Percentiles rank a stretch among this genome's conserved stretches.
These are phyloP conservation scores for Scedosporium minutisporum DNA, from an alignment of 2,329 filamentous ascomycete species.

Conservation along the genomic window DNA sequence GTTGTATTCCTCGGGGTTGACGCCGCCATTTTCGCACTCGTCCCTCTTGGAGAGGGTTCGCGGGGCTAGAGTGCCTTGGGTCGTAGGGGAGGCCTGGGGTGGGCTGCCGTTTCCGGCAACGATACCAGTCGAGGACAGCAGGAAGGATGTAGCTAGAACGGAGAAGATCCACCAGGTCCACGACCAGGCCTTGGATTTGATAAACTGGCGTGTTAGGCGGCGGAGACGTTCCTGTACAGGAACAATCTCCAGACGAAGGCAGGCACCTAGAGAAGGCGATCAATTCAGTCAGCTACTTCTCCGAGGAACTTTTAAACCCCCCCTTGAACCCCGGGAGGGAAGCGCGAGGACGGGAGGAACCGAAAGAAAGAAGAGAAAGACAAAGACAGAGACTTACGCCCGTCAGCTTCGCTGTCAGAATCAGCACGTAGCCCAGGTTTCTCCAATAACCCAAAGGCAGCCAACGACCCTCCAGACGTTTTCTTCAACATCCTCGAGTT, in stretches of 20 bases:
- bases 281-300: neutral
- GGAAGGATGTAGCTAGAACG: constrained; percentile 26
- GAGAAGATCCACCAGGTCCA: constrained; percentile 33
- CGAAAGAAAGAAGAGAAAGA: neutral
- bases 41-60: constrained; percentile 1
- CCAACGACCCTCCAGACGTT: neutral
- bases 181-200: constrained; percentile 23
- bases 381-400: neutral
- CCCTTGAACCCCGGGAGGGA: no score
- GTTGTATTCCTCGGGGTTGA: constrained; percentile 36
- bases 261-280: neutral
- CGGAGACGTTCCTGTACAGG: constrained; percentile 16
- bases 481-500: constrained; percentile 32
- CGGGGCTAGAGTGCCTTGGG: constrained; percentile 10
- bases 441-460: constrained; percentile 2
- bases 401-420: neutral
- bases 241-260: constrained; percentile 7
- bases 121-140: constrained; percentile 14
- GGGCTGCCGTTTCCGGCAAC: neutral
- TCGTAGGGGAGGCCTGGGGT: neutral
- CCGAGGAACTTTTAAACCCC: neutral
- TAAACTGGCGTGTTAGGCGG: constrained; percentile 15
- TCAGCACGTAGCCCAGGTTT: neutral
- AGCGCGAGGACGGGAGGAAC: neutral
- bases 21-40: constrained; percentile 18